Evolutionary conservation across 2,329 filamentous ascomycete genomes (phyloP), one percentile per base, ranked within the genome.

Genomic region (Aspergillus arachidicola): DNA sequence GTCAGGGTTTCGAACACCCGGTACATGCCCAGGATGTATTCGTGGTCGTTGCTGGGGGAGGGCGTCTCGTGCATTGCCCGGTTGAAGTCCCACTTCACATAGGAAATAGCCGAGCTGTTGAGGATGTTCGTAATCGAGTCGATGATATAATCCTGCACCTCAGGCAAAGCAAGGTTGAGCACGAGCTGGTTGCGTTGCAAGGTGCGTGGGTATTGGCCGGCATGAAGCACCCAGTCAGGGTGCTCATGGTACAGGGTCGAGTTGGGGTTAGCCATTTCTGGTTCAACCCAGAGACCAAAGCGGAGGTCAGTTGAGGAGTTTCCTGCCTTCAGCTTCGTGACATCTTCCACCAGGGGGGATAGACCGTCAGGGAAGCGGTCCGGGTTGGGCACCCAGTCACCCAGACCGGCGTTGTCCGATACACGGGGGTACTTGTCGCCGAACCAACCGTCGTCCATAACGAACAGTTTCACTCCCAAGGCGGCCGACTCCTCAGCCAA

Each of bases 61-160:
- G 86, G 76, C 53, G 81, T 82, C 73, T 90, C 87, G 69, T 89
- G 86, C 51, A 89, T 87, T 1, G 83, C 87, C 6, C 88, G 80
- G 75, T 90, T 90, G 73, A 89, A 88, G 66, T 90, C 88, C 88
- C 87, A 90, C 67, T 90, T 90, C 64, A 90, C 82, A 64, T 90
- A 90, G 11, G 77, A 75, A 54, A 90, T 84, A 28, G 84, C 78
- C 0, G 83, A 82, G 1, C 78, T 83, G 51, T 84, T 78, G 21
- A 90, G 81, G 7, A 90, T 80, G 4, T 79, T 75, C 2, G 86
- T 82, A 4, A 90, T 78, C 0, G 82, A 80, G 0, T 79, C 73
- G 66, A 90, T 87, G 69, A 90, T 84, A 63, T 84, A 89, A 1
- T 89, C 82, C 65, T 90, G 88, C 0, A 90, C 87, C 64, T 89